These are phyloP conservation scores for Chlamydomonas sphaeroides DNA, from an alignment of 139 green algal species.

Conservation along the genomic window DNA sequence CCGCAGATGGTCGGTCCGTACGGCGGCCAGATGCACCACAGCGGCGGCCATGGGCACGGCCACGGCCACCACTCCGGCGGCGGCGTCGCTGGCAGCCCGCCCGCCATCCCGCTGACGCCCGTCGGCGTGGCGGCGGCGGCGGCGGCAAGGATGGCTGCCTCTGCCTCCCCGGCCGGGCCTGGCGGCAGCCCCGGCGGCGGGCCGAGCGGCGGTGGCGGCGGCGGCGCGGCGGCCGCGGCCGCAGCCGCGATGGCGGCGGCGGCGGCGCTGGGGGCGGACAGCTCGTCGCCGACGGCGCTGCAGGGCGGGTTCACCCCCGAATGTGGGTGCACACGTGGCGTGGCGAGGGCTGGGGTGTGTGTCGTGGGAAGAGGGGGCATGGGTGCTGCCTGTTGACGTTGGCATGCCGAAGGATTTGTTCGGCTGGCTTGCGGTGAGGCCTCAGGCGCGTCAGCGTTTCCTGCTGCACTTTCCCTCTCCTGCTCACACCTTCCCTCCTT, in stretches of 20 bases:
- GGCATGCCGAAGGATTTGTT: too few species aligned
- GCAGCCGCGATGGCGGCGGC: not conserved
- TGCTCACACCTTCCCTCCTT: too few species aligned
- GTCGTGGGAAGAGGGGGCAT: too few species aligned
- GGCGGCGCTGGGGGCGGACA: conserved; percentile 6
- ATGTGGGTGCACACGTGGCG: too few species aligned
- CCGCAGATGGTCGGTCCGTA: too few species aligned
- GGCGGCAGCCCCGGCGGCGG: not conserved
- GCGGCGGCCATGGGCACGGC: not conserved
- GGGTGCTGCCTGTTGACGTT: too few species aligned
- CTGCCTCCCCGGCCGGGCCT: not conserved
- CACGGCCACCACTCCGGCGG: not conserved
- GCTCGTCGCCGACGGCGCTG: not conserved
- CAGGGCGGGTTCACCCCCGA: too few species aligned
- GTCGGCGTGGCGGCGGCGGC: not conserved
- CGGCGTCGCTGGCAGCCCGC: not conserved
- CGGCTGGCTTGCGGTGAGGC: too few species aligned
- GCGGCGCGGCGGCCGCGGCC: conserved; percentile 2
- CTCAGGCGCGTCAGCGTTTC: too few species aligned
- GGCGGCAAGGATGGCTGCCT: not conserved
- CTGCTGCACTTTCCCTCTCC: too few species aligned
- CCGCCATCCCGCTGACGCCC: conserved; percentile 9
- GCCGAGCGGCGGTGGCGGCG: not conserved
- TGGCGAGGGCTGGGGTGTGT: too few species aligned
- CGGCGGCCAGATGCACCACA: too few species aligned